Percentiles rank a stretch among this genome's conserved stretches.
Conservation (phyloP, 257 asterid species). For the Nicotiana tomentosiformis region DNA sequence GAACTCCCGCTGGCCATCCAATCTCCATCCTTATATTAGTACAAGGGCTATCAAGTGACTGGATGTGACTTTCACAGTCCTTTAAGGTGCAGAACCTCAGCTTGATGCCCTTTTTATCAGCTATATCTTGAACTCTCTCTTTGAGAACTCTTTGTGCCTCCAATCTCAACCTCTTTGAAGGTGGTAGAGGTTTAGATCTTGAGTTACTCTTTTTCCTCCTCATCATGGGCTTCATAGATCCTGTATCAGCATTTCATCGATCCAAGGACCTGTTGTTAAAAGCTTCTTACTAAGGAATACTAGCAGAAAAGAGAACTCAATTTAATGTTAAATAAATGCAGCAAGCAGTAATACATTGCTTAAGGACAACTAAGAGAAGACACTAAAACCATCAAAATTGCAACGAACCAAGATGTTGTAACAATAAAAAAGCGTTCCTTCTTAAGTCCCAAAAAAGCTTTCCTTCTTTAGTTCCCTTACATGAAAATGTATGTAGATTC, state of each 20-base stretch:
- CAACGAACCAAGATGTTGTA: not conserved
- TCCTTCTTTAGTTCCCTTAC: not conserved
- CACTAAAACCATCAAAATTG: not conserved
- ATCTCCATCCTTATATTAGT: conserved; percentile 81
- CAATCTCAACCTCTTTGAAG: conserved; percentile 88
- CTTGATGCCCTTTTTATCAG: conserved; percentile 93
- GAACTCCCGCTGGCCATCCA: conserved; percentile 97
- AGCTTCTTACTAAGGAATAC: conserved; percentile 49
- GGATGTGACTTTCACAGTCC: conserved; percentile 92
- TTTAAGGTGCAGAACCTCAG: conserved; percentile 87
- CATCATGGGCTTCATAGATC: conserved; percentile 63
- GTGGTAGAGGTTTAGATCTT: conserved; percentile 86
- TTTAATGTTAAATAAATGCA: not conserved
- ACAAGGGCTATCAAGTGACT: conserved; percentile 81
- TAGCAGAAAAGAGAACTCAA: conserved; percentile 14
- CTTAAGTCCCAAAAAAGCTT: not conserved
- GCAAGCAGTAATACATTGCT: not conserved
- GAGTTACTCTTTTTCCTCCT: conserved; percentile 55
- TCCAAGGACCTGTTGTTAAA: conserved; percentile 75
- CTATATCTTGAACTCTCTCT: conserved; percentile 95
- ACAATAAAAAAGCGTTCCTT: not conserved
- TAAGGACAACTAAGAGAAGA: not conserved
- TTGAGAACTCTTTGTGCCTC: conserved; percentile 98
- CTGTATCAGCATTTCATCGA: conserved; percentile 90
- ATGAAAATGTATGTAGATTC: not conserved